Percentiles rank a stretch among this genome's conserved stretches.
Conservation (phyloP, 352 stramenopile genomes). For the Pythium utonaiense region DNA sequence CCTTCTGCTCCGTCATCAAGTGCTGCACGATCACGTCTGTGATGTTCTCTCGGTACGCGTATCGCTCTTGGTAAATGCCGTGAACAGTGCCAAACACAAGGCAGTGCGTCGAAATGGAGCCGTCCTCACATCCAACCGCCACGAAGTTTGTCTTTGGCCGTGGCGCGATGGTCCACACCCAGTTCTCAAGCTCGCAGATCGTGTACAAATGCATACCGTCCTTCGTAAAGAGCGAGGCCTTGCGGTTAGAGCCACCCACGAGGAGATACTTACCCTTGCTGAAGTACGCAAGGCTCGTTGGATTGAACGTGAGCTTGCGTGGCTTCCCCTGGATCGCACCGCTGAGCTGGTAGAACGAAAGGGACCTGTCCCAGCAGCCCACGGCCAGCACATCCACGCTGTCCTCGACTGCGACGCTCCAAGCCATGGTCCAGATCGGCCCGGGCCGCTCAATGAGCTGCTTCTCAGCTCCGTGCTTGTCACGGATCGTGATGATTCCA, state of each 20-base stretch:
- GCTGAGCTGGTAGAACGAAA: constrained; percentile 90
- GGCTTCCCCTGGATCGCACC: constrained; percentile 85
- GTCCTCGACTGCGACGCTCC: constrained; percentile 79
- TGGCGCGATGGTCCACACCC: constrained; percentile 88
- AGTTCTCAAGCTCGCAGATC: constrained; percentile 87
- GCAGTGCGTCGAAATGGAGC: constrained; percentile 80
- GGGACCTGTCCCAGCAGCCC: constrained; percentile 92
- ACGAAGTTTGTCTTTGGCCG: constrained; percentile 87
- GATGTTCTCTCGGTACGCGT: constrained; percentile 92
- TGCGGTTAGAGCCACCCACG: constrained; percentile 83
- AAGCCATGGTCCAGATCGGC: constrained; percentile 86
- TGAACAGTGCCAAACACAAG: constrained; percentile 91
- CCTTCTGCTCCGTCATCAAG: constrained; percentile 93
- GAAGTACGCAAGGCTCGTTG: constrained; percentile 88
- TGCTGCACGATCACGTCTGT: constrained; percentile 96
- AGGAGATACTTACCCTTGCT: constrained; percentile 91
- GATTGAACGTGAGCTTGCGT: constrained; percentile 90
- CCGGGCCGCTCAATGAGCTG: constrained; percentile 82
- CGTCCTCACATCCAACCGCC: constrained; percentile 84
- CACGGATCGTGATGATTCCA: constrained; percentile 88
- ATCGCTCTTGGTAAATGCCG: constrained; percentile 92
- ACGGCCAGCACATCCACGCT: constrained; percentile 87
- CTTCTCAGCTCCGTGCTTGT: constrained; percentile 91
- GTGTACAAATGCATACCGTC: constrained; percentile 72
- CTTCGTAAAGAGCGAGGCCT: constrained; percentile 88